Conservation (phyloP, 257 asterid genomes). For the Solanum medicagineum region DNA sequence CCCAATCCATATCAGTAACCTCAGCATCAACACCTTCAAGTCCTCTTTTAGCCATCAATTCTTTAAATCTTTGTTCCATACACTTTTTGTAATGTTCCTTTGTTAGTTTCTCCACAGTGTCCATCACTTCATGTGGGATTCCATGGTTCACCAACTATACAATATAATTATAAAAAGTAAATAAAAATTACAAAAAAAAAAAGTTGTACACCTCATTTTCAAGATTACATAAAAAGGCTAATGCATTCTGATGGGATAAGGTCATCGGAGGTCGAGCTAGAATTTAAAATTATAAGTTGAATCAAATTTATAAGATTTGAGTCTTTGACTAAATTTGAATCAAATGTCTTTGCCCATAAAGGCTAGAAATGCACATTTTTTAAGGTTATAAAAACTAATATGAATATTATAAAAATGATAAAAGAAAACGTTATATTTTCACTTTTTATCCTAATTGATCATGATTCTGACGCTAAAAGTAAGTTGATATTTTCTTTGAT, state of each 20-base stretch:
- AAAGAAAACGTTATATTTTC: background rate
- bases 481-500: background rate
- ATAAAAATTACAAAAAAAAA: background rate
- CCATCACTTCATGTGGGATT: constrained; percentile 43
- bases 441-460: background rate
- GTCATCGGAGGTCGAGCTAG: background rate
- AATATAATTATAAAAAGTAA: background rate
- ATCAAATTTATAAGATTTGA: background rate
- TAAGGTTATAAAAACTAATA: background rate
- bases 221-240: background rate
- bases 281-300: background rate
- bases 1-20: constrained; percentile 43
- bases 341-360: background rate
- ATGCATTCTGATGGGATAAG: background rate
- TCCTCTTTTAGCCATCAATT: constrained; percentile 24
- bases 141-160: constrained; percentile 57
- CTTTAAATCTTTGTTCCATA: constrained; percentile 39
- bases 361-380: background rate
- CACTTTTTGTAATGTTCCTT: constrained; percentile 46
- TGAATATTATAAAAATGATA: background rate
- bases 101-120: constrained; percentile 45
- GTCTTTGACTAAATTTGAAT: too few species aligned
- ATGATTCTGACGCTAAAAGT: background rate
- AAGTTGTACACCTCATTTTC: background rate
- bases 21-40: constrained; percentile 16